Percentiles rank a stretch among this genome's conserved stretches.
phyloP scores from a whole-genome alignment of 148 eudicot species.

The Amaranthus cruentus region DNA sequence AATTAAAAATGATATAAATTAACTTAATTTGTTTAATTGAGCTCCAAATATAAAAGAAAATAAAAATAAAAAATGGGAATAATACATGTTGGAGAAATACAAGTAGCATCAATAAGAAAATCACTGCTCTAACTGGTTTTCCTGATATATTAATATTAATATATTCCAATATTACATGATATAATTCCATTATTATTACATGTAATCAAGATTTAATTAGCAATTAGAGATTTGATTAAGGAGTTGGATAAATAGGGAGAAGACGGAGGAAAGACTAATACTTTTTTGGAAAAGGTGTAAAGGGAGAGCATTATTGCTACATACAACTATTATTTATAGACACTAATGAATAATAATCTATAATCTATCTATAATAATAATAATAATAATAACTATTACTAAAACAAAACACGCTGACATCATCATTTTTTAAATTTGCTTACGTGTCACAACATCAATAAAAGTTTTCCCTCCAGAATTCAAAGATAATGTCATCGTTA shows the following conservation, averaged over 20 bases:
- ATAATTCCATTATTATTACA: background rate
- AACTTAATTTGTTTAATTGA: conserved; percentile 28
- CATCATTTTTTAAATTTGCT: too few relatives aligned
- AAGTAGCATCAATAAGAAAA: conserved; percentile 6
- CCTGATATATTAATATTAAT: background rate
- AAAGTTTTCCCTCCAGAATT: too few relatives aligned
- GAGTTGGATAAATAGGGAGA: background rate
- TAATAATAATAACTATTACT: too few relatives aligned
- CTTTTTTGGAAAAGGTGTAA: background rate
- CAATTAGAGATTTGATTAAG: too few relatives aligned
- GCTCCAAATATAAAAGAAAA: conserved; percentile 8
- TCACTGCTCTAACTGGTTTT: background rate
- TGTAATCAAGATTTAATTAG: background rate
- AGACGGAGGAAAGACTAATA: background rate
- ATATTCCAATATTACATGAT: too few relatives aligned
- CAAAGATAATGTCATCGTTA: too few relatives aligned
- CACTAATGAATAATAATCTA: too few relatives aligned
- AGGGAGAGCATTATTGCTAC: background rate
- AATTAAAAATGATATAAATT: conserved; percentile 40
- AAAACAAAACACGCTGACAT: too few relatives aligned
- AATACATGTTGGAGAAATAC: background rate
- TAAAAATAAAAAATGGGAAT: background rate
- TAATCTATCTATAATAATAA: too few relatives aligned
- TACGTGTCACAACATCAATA: too few relatives aligned
- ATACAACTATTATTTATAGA: background rate